Evolutionary conservation across 306 rosid species (phyloP).

Genomic region (Pachyrhizus erosus): DNA sequence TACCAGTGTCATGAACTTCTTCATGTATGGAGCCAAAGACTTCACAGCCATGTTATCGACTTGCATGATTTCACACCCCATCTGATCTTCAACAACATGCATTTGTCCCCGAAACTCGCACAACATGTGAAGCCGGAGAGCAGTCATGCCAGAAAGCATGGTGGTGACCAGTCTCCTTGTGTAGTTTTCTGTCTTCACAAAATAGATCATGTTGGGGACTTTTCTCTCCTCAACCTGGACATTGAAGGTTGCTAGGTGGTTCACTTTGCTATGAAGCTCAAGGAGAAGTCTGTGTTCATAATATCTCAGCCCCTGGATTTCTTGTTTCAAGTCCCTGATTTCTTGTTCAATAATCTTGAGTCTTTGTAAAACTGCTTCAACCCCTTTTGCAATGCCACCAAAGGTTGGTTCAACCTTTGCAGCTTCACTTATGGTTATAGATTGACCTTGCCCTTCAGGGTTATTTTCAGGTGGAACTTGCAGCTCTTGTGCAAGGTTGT

Average conservation of each 20-base stretch:
- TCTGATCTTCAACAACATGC: conserved; percentile 95
- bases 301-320: conserved; percentile 91
- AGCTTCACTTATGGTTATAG: conserved; percentile 51
- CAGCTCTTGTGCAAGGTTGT: conserved; percentile 88
- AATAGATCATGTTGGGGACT: conserved; percentile 91
- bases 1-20: conserved; percentile 83
- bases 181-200: conserved; percentile 86
- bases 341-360: conserved; percentile 96
- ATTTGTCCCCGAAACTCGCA: conserved; percentile 86
- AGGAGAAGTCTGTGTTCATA: conserved; percentile 86
- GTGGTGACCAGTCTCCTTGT: conserved; percentile 80
- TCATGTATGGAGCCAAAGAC: conserved; percentile 87
- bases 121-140: conserved; percentile 90
- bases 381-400: conserved; percentile 98
- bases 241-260: conserved; percentile 81
- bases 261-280: conserved; percentile 85
- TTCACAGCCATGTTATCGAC: conserved; percentile 80
- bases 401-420: conserved; percentile 73
- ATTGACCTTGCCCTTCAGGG: conserved; percentile 59
- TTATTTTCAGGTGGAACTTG: conserved; percentile 77
- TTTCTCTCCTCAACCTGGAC: conserved; percentile 91
- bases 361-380: conserved; percentile 84
- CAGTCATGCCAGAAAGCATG: conserved; percentile 84
- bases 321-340: conserved; percentile 93
- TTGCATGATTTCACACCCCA: conserved; percentile 92